Evolutionary conservation across 2,329 filamentous ascomycete genomes (phyloP).

Genomic region (Aureobasidium sp.): DNA sequence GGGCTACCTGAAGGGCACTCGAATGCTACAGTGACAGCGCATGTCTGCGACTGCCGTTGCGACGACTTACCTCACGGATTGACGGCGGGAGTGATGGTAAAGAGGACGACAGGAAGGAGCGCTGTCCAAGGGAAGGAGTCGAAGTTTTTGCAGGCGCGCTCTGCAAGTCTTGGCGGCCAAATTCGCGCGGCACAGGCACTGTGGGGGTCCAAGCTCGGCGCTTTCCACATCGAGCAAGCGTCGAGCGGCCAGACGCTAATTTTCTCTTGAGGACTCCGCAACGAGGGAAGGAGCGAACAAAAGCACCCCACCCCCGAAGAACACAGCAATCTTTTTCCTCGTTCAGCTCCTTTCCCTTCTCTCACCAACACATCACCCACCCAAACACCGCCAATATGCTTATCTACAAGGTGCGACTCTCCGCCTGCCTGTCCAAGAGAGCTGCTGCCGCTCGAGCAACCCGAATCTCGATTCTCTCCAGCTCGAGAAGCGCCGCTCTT

Average conservation of each 20-base stretch:
- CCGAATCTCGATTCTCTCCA: background rate
- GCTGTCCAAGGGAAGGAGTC: background rate
- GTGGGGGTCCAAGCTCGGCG: slow-evolving; percentile 11
- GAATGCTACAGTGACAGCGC: slow-evolving; percentile 18
- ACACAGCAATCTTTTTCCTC: slow-evolving; percentile 8
- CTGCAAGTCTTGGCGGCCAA: slow-evolving; percentile 7
- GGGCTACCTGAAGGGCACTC: slow-evolving; percentile 48
- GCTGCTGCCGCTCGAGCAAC: slow-evolving; percentile 11
- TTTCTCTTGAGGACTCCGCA: background rate
- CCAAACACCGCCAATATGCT: slow-evolving; percentile 42
- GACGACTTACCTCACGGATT: slow-evolving; percentile 30
- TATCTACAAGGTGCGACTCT: slow-evolving; percentile 48
- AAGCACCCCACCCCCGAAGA: slow-evolving; percentile 9
- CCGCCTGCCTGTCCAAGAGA: slow-evolving; percentile 20
- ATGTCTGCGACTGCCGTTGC: background rate
- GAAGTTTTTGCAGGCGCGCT: slow-evolving; percentile 16
- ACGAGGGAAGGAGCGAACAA: slow-evolving; percentile 9
- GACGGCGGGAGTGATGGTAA: slow-evolving; percentile 14
- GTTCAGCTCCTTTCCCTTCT: background rate
- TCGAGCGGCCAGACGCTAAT: slow-evolving; percentile 10
- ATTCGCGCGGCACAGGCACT: background rate
- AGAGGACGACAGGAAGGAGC: background rate
- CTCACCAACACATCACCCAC: slow-evolving; percentile 12
- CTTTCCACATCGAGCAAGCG: slow-evolving; percentile 2
- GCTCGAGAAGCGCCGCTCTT: background rate